Percentiles rank a stretch among this genome's conserved stretches.
These are phyloP conservation scores for Globisporangium okanoganense DNA, from an alignment of 352 stramenopile genomes.

Conservation along the genomic window DNA sequence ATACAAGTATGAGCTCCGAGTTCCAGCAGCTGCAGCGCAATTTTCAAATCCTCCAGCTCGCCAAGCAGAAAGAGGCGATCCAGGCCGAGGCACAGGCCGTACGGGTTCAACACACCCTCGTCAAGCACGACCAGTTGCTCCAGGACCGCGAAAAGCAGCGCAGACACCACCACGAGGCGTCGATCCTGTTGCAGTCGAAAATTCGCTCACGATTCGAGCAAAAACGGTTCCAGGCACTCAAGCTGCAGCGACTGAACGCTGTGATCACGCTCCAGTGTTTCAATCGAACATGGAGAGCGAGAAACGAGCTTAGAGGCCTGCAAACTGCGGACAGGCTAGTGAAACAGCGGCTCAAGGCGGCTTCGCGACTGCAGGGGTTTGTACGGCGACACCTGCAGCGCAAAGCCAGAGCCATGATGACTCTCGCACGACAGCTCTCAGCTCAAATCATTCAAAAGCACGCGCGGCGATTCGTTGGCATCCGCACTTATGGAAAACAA, in stretches of 20 bases:
- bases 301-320: slow-evolving; percentile 14
- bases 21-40: slow-evolving; percentile 36
- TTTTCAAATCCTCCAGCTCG: slow-evolving; percentile 10
- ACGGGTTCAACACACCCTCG: slow-evolving; percentile 39
- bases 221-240: slow-evolving; percentile 54
- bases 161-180: slow-evolving; percentile 37
- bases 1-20: slow-evolving; percentile 22
- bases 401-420: slow-evolving; percentile 31
- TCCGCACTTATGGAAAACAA: slow-evolving; percentile 9
- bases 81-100: slow-evolving; percentile 33
- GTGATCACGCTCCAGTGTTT: slow-evolving; percentile 42
- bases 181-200: slow-evolving; percentile 57
- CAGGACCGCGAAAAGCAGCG: slow-evolving; percentile 32
- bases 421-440: slow-evolving; percentile 32
- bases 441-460: slow-evolving; percentile 50
- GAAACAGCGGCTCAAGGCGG: slow-evolving; percentile 11
- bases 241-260: slow-evolving; percentile 36
- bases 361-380: slow-evolving; percentile 35
- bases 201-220: slow-evolving; percentile 51
- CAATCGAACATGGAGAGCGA: slow-evolving; percentile 17
- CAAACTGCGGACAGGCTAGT: slow-evolving; percentile 14
- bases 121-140: slow-evolving; percentile 33
- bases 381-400: slow-evolving; percentile 31
- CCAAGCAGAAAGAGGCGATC: slow-evolving; percentile 43
- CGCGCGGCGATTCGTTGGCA: slow-evolving; percentile 23